phyloP scores from a whole-genome alignment of 129 eudicot genomes.

The Calendula officinalis region DNA sequence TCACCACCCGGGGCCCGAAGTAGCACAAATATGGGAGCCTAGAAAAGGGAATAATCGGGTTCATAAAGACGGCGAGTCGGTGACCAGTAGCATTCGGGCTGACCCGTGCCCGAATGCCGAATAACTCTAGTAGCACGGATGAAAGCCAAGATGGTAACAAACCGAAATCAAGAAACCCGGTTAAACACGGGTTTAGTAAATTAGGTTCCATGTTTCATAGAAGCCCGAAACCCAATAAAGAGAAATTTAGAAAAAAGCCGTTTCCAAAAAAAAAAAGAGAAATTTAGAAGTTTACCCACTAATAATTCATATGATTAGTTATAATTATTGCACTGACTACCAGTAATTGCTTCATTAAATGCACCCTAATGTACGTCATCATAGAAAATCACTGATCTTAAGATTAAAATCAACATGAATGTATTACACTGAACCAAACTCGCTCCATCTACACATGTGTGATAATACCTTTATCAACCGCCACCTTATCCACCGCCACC shows the following conservation, averaged over 20 bases:
- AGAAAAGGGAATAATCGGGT: conserved; percentile 62
- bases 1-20: conserved; percentile 77
- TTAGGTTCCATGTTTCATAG: conserved; percentile 50
- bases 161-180: conserved; percentile 32
- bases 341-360: too few relatives aligned
- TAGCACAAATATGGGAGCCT: conserved; percentile 80
- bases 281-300: too few relatives aligned
- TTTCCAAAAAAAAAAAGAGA: too few relatives aligned
- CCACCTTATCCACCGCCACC: background rate
- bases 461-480: background rate
- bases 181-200: conserved; percentile 56
- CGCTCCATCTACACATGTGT: too few relatives aligned
- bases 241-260: too few relatives aligned
- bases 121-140: conserved; percentile 56
- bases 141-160: conserved; percentile 46
- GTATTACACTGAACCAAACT: background rate
- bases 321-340: too few relatives aligned
- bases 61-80: conserved; percentile 25
- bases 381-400: too few relatives aligned
- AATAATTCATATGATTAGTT: too few relatives aligned
- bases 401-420: too few relatives aligned
- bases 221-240: conserved; percentile 38
- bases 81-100: conserved; percentile 31
- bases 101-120: conserved; percentile 30
- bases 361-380: too few relatives aligned